Evolutionary conservation across 202 grass and related monocot genomes (phyloP).

Genomic region (Panicum virgatum): DNA sequence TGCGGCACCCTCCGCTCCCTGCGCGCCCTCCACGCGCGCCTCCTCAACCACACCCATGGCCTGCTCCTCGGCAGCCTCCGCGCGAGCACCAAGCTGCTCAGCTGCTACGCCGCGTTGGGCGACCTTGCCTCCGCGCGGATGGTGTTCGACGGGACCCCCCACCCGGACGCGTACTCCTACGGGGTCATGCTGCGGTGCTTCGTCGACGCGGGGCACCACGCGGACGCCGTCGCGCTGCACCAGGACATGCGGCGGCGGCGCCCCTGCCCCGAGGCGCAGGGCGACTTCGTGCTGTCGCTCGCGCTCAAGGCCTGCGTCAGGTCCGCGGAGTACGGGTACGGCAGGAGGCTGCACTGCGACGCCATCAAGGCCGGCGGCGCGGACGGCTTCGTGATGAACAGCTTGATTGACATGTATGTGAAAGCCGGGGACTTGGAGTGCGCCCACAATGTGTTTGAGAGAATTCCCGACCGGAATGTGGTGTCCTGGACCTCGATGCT

Average conservation of each 20-base stretch:
- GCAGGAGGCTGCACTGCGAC: slow-evolving; percentile 46
- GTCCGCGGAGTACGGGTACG: slow-evolving; percentile 50
- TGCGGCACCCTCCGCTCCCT: slow-evolving; percentile 47
- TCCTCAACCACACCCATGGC: slow-evolving; percentile 26
- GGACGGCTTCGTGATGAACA: slow-evolving; percentile 59
- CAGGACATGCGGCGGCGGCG: slow-evolving; percentile 33
- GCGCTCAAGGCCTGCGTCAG: slow-evolving; percentile 58
- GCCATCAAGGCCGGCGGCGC: slow-evolving; percentile 43
- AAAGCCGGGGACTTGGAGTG: slow-evolving; percentile 50
- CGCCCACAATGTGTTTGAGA: slow-evolving; percentile 46
- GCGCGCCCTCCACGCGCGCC: slow-evolving; percentile 44
- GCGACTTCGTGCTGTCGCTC: slow-evolving; percentile 51
- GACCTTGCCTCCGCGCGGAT: slow-evolving; percentile 51
- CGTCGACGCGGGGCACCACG: slow-evolving; percentile 31
- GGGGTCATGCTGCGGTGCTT: slow-evolving; percentile 47
- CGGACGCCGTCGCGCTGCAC: slow-evolving; percentile 41
- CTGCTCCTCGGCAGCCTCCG: slow-evolving; percentile 34
- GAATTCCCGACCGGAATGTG: slow-evolving; percentile 42
- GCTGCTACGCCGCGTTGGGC: slow-evolving; percentile 53
- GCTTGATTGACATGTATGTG: slow-evolving; percentile 52
- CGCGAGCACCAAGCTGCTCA: slow-evolving; percentile 62
- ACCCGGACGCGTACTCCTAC: slow-evolving; percentile 55
- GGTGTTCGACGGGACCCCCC: slow-evolving; percentile 52
- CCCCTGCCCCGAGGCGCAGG: slow-evolving; percentile 26
- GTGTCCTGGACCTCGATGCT: slow-evolving; percentile 69